Evolutionary conservation across 2,329 filamentous ascomycete species (phyloP).

Genomic region (Arthrinium phaeospermum): DNA sequence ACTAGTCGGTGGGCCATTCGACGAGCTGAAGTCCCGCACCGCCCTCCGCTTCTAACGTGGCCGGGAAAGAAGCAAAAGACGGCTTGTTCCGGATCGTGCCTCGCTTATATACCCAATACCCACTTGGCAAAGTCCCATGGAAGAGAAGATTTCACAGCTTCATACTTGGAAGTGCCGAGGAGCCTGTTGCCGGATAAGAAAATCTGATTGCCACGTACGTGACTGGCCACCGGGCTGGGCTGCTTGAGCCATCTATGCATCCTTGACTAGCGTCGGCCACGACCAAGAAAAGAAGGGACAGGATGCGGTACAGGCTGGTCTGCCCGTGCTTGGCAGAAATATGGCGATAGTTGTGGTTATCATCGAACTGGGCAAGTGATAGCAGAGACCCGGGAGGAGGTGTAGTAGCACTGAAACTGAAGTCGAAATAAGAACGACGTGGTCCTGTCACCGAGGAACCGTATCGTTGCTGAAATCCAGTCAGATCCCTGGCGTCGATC

Average conservation of each 20-base stretch:
- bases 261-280: not conserved
- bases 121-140: not conserved
- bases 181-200: not conserved
- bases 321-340: not conserved
- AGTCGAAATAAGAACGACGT: not conserved
- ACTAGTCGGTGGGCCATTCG: not conserved
- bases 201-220: not conserved
- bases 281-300: not conserved
- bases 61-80: not conserved
- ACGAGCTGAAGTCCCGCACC: not conserved
- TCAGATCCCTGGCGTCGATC: not conserved
- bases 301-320: not conserved
- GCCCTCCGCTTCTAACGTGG: not conserved
- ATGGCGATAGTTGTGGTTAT: not conserved
- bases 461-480: not conserved
- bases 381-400: not conserved
- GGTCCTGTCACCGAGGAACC: not conserved
- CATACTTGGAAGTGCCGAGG: not conserved
- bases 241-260: not conserved
- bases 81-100: not conserved
- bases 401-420: not conserved
- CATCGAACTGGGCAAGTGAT: not conserved
- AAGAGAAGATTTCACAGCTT: not conserved
- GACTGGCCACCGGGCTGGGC: not conserved
- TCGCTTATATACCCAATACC: not conserved